Evolutionary conservation across 257 asterid genomes (phyloP).

Genomic region (Oldenlandia corymbosa): DNA sequence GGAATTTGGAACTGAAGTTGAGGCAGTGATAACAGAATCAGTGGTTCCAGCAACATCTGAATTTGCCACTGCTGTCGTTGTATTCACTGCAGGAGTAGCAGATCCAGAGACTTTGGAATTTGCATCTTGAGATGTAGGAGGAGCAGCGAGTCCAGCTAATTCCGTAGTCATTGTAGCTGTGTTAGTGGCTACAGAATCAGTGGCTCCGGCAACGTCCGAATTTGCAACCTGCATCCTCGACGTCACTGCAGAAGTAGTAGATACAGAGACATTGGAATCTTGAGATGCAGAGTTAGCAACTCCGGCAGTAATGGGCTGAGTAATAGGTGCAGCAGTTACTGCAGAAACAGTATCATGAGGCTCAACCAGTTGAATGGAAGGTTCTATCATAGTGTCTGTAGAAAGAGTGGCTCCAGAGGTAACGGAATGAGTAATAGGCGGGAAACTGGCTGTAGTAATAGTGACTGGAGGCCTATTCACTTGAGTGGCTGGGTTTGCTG

Average conservation of each 20-base stretch:
- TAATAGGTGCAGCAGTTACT: not conserved
- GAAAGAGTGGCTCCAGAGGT: constrained; percentile 9
- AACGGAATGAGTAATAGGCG: not conserved
- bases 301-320: not conserved
- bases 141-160: not conserved
- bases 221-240: not conserved
- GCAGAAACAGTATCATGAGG: not conserved
- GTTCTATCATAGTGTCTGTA: not conserved
- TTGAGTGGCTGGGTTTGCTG: not conserved
- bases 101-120: not conserved
- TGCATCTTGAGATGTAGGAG: not conserved
- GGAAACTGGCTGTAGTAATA: not conserved
- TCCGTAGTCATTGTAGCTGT: not conserved
- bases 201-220: constrained; percentile 13
- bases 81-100: not conserved
- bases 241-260: not conserved
- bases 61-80: not conserved
- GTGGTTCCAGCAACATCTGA: constrained; percentile 13
- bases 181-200: not conserved
- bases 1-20: constrained; percentile 2
- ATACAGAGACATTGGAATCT: not conserved
- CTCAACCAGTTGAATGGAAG: not conserved
- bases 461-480: constrained; percentile 1
- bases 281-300: not conserved
- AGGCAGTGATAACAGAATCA: not conserved